Evolutionary conservation across 2,329 filamentous ascomycete species (phyloP).

Genomic region (Neocucurbitaria cava): DNA sequence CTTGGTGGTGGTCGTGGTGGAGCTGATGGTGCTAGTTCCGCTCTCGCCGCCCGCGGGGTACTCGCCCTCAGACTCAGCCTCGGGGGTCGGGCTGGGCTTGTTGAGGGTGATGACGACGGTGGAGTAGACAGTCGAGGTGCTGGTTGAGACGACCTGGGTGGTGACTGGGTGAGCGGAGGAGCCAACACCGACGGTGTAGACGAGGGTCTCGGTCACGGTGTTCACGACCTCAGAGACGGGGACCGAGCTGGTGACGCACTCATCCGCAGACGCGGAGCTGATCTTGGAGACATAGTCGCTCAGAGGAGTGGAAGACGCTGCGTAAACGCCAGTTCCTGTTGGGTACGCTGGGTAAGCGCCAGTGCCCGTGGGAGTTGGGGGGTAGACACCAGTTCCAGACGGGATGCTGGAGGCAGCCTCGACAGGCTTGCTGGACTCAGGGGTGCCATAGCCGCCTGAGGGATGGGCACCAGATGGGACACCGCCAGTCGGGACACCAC

Average conservation of each 20-base stretch:
- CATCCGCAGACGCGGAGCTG: conserved; percentile 45
- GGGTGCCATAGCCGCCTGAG: conserved; percentile 7
- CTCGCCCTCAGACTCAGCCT: neutral
- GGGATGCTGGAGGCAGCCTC: neutral
- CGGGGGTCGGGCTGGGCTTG: conserved; percentile 16
- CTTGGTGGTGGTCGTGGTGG: conserved; percentile 45
- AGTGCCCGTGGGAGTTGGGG: too few species aligned
- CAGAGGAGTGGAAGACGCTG: conserved; percentile 45
- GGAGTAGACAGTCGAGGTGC: conserved; percentile 43
- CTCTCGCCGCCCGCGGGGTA: conserved; percentile 8
- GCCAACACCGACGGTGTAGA: conserved; percentile 51
- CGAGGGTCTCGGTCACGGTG: conserved; percentile 51
- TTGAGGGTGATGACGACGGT: conserved; percentile 38
- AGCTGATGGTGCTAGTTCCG: conserved; percentile 37
- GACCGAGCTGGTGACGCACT: conserved; percentile 23
- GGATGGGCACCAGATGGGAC: conserved; percentile 25
- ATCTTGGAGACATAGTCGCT: conserved; percentile 49
- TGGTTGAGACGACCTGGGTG: conserved; percentile 40
- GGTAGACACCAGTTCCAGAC: conserved; percentile 1
- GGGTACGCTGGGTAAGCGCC: conserved; percentile 28
- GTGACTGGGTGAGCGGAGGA: conserved; percentile 55
- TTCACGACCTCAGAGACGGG: conserved; percentile 38
- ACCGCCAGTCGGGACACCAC: conserved; percentile 2
- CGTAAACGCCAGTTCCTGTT: conserved; percentile 41
- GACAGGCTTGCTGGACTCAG: conserved; percentile 1